These are phyloP conservation scores for Diatrype stigma DNA, from an alignment of 2,329 filamentous ascomycete genomes.

Conservation along the genomic window DNA sequence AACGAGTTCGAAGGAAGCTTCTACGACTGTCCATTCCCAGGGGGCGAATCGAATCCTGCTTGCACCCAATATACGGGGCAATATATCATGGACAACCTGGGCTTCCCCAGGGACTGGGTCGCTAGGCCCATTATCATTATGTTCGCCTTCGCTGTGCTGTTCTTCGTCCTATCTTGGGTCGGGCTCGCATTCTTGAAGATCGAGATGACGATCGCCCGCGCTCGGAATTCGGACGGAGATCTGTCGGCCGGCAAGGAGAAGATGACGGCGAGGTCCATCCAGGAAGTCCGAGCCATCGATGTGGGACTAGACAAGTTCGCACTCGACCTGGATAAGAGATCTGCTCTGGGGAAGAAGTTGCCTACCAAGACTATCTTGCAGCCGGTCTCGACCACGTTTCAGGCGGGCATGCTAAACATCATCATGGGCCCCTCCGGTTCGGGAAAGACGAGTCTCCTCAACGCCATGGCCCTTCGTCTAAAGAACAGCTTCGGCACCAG, in stretches of 20 bases:
- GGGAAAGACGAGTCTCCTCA: constrained; percentile 72
- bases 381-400: constrained; percentile 63
- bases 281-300: constrained; percentile 56
- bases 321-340: constrained; percentile 60
- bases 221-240: constrained; percentile 55
- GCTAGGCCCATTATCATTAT: constrained; percentile 61
- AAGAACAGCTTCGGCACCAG: constrained; percentile 57
- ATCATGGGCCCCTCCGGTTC: constrained; percentile 79
- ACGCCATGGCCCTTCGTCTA: constrained; percentile 66
- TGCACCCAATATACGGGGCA: constrained; percentile 66
- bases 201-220: constrained; percentile 66
- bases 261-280: constrained; percentile 50
- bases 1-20: constrained; percentile 72
- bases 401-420: constrained; percentile 65
- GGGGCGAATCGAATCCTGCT: constrained; percentile 57
- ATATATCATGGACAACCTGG: constrained; percentile 66
- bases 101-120: constrained; percentile 65
- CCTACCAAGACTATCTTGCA: constrained; percentile 59
- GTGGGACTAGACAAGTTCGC: constrained; percentile 62
- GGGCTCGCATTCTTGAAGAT: constrained; percentile 61
- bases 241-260: constrained; percentile 68
- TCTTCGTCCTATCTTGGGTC: constrained; percentile 56
- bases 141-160: constrained; percentile 58
- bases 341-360: constrained; percentile 45
- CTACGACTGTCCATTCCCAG: constrained; percentile 65